Conservation (phyloP, 352 stramenopile genomes). For the Phytopythium mirpurense region DNA sequence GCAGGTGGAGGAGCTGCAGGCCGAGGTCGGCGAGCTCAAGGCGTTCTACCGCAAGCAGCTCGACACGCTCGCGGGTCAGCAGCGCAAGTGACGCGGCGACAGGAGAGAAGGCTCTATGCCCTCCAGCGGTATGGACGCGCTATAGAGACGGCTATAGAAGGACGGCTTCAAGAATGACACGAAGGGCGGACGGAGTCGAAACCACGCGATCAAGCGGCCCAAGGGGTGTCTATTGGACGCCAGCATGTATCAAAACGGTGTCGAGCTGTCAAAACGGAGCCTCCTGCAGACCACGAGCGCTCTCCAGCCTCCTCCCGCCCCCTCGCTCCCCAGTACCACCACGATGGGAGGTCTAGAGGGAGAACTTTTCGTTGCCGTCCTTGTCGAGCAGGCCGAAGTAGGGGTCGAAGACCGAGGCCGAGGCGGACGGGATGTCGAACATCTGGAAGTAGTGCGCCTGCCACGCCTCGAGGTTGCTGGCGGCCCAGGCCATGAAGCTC, state of each 20-base stretch:
- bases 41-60: slow-evolving; percentile 75
- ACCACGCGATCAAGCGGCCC: too few species aligned
- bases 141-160: neutral
- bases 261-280: too few species aligned
- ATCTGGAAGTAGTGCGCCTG: slow-evolving; percentile 60
- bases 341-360: too few species aligned
- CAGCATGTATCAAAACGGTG: too few species aligned
- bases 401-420: slow-evolving; percentile 35
- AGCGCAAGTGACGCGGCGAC: slow-evolving; percentile 14
- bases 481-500: slow-evolving; percentile 28
- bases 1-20: slow-evolving; percentile 76
- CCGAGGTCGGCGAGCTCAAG: slow-evolving; percentile 73
- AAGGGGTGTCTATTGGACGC: too few species aligned
- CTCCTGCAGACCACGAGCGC: too few species aligned
- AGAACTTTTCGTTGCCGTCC: slow-evolving; percentile 33
- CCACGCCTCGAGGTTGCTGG: slow-evolving; percentile 20
- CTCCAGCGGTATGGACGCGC: too few species aligned
- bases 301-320: too few species aligned
- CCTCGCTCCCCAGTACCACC: too few species aligned
- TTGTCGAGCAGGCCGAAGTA: slow-evolving; percentile 40
- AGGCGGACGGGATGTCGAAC: slow-evolving; percentile 45
- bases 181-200: too few species aligned
- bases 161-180: too few species aligned
- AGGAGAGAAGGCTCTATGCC: neutral
- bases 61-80: slow-evolving; percentile 46